Evolutionary conservation across 495 filamentous ascomycete species (phyloP), one percentile per base, ranked within the genome.

Genomic region (Aspergillus indologenus): DNA sequence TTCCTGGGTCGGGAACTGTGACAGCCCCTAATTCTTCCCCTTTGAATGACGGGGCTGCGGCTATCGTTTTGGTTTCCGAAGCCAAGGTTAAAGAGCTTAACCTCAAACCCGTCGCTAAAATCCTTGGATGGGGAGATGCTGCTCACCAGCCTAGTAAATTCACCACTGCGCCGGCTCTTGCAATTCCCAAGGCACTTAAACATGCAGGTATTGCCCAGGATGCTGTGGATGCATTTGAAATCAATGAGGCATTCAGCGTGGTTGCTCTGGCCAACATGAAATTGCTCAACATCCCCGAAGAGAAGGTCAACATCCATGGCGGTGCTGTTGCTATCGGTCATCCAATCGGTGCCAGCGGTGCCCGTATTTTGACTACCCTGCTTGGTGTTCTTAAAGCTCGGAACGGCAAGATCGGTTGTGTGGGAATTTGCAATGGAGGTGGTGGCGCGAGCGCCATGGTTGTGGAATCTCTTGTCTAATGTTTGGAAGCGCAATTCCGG

Each of bases 191-290:
- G 81, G 94, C 94, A 15, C 83, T 98, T 61, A 89, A 89, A 80
- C 92, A 98, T 73, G 94, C 94, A 40, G 85, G 86, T 57, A 74
- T 97, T 51, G 81, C 85, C 34, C 82, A 86, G 63, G 80, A 87
- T 46, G 77, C 87, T 43, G 83, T 98, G 52, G 93, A 97, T 66
- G 93, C 86, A 62, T 98, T 93, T 67, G 94, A 98, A 81, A 96
- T 98, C 81, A 98, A 98, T 75, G 94, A 98, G 78, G 94, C 94
- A 6, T 98, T 98, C 82, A 92, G 88, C 45, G 94, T 98, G 22
- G 94, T 98, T 47, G 92, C 94, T 17, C 78, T 98, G 49, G 93
- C 94, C 57, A 98, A 98, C 76, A 83, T 96, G 77, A 96, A 97
- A 81, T 68, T 98, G 43, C 85, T 98, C 29, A 79, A 77, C 53